Evolutionary conservation across 805 yeast genomes (phyloP), one percentile per base, ranked within the genome.

Genomic region (Brettanomyces sp.): DNA sequence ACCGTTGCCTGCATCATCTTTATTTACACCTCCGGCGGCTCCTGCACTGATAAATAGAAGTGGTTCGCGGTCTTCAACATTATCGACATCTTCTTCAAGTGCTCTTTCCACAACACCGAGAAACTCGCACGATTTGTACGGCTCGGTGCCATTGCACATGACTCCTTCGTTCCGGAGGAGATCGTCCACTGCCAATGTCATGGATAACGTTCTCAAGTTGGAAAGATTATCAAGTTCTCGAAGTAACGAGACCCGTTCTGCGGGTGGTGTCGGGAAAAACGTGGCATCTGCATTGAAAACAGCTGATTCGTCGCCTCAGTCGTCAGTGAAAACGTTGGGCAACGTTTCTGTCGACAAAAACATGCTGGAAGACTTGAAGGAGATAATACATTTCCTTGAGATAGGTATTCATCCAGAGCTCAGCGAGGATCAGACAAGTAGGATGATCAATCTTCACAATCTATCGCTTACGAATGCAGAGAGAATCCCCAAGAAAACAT

Each of bases 391-490:
- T 32, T 60, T 79, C 18, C 55, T 79, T 6, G 79, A 74, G 50
- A 67, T 65, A 33, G 66, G 63, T 32, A 49, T 57, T 13, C 49
- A 48, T 34, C 30, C 55, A 32, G 61, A 59, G 28, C 23, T 54
- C 33, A 43, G 55, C 4, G 23, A 51, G 8, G 62, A 61, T 42
- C 50, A 55, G 18, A 49, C 55, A 41, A 57, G 58, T 51, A 54
- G 62, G 60, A 79, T 81, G 0, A 66, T 76, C 24, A 73, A 75
- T n/a, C 60, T 81, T 32, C 84, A 79, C 49, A 76, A 78, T 49
- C 59, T 81, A 32, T 75, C 85, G 1, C 61, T 80, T 3, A 41
- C 47, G 36, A 68, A 74, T 13, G 67, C 59, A 5, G 52, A 54
- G 12, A 55, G 59, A 38, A 51, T 62, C 25, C 50, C 67, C 18